A percentile compares a stretch with the other conserved stretches of the same genome.
These are phyloP conservation scores for Solanum sejunctum DNA, from an alignment of 257 asterid genomes.

Conservation along the genomic window DNA sequence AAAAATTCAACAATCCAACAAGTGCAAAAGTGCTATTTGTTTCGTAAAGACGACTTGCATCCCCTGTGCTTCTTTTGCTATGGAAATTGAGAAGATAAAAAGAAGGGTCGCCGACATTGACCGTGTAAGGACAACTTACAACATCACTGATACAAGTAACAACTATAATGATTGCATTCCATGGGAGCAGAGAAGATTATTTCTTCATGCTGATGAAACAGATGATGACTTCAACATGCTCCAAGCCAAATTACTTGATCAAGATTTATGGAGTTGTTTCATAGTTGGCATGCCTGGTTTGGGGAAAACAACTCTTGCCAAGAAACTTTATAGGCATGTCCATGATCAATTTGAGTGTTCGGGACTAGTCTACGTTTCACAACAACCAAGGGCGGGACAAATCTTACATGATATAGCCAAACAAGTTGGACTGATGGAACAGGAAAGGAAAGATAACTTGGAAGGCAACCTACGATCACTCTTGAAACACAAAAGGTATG, in stretches of 20 bases:
- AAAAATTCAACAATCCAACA: not conserved
- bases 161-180: not conserved
- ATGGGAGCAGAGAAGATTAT: not conserved
- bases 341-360: not conserved
- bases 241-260: not conserved
- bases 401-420: constrained; percentile 1
- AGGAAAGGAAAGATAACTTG: not conserved
- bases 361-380: not conserved
- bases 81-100: not conserved
- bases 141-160: not conserved
- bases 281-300: not conserved
- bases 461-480: not conserved
- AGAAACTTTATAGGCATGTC: not conserved
- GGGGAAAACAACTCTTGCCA: not conserved
- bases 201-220: not conserved
- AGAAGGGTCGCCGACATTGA: not conserved
- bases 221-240: not conserved
- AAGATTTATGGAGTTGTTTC: not conserved
- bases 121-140: not conserved
- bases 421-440: constrained; percentile 3
- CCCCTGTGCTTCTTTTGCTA: not conserved
- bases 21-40: not conserved
- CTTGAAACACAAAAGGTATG: not conserved
- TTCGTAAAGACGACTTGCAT: not conserved
- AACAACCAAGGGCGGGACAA: not conserved